Base-by-base conservation (phyloP, 2,329 filamentous ascomycete genomes). In the Aureobasidium leucospermi region DNA sequence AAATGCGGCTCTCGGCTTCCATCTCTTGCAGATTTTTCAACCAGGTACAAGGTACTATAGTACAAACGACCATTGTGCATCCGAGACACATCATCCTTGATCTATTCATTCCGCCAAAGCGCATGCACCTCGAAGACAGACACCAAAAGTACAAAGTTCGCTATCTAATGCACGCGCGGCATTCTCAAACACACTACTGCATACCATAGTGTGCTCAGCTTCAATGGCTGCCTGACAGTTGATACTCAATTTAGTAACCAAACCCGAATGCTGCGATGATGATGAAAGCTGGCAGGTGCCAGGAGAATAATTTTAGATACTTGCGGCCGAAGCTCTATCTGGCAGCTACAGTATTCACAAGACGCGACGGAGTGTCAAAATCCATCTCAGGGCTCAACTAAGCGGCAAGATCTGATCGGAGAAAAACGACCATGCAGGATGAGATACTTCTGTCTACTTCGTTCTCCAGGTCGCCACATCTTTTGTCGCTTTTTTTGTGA, bases 161-260 rank as follows among this genome's bases (percentile, higher is more conserved):
- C 52, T 45, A 38, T 56, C 42, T 36, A 23, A 57, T 57, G 53
- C 53, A 56, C 39, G 51, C 28, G 15, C 29, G 29, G 41, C 42
- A 57, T 39, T 19, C 34, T 32, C 28, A 57, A 57, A 57, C 53
- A 39, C 39, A 36, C 53, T 57, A 57, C 41, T 57, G 53, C 53
- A 45, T 41, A 56, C 16, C 52, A 45, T 36, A 45, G 41, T 19
- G 41, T 19, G 31, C 29, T 56, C 39, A 43, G 41, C 31, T 42
- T 28, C 15, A 15, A 28, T 23, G 52, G 39, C 51, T 23, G 11
- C 15, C 29, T 16, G 23, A 19, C n/a, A 52, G 36, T 16, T 7
- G n/a, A 16, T 16, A 15, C 39, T 15, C 15, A 19, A 42, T 41
- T 45, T 43, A 45, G 52, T 36, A 36, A 36, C 39, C 16, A 34